These are phyloP conservation scores for Penicillium flavigenum DNA, from an alignment of 495 filamentous ascomycete genomes.

Conservation along the genomic window DNA sequence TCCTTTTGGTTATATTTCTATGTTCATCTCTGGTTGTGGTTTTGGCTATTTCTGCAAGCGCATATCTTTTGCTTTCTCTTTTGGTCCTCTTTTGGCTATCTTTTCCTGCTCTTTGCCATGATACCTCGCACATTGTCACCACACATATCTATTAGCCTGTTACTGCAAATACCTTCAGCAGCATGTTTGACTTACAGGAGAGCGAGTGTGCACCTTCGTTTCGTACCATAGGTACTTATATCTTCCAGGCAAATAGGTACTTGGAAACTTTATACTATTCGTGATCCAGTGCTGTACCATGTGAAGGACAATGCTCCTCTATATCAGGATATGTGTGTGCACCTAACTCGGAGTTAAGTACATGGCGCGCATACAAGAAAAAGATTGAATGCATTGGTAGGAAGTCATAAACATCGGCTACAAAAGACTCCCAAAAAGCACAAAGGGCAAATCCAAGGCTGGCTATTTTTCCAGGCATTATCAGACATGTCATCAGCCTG, in stretches of 20 bases:
- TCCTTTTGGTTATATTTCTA: background rate
- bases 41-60: slow-evolving; percentile 6
- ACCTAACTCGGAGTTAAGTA: too few relatives aligned
- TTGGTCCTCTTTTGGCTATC: background rate
- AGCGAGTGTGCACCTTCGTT: background rate
- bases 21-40: background rate
- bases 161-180: background rate
- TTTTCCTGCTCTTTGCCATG: slow-evolving; percentile 4
- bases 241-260: background rate
- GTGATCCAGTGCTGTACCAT: background rate
- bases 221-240: background rate
- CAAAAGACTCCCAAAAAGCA: background rate
- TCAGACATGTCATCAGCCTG: background rate
- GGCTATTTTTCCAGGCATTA: too few relatives aligned
- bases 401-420: background rate
- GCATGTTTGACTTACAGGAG: background rate
- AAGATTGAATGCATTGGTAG: background rate
- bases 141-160: background rate
- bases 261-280: background rate
- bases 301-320: background rate
- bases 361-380: too few relatives aligned
- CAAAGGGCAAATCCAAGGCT: background rate
- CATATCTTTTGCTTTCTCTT: background rate
- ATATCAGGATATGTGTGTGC: too few relatives aligned
- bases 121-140: slow-evolving; percentile 18